Conservation (phyloP, 805 yeast species). For the Saccharomycopsis oosterbeekiorum region DNA sequence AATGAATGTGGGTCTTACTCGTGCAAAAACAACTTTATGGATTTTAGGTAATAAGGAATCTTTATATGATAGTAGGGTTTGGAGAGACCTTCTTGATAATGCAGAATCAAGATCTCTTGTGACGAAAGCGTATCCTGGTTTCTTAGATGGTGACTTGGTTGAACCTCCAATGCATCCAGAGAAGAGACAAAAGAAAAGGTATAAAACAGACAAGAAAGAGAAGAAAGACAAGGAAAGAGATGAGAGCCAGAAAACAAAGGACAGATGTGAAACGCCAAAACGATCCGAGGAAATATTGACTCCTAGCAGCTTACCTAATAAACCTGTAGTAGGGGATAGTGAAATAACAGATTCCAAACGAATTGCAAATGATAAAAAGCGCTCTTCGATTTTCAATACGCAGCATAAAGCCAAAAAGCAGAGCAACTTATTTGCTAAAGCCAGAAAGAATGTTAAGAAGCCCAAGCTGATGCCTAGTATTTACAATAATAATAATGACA, state of each 20-base stretch:
- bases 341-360: neutral
- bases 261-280: neutral
- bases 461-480: conserved; percentile 7
- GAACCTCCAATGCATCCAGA: neutral
- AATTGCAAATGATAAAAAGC: neutral
- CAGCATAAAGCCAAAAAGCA: neutral
- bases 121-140: conserved; percentile 15
- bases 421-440: neutral
- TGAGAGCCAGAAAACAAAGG: neutral
- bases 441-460: neutral
- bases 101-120: conserved; percentile 40
- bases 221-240: too few relatives aligned
- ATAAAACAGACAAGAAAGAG: neutral
- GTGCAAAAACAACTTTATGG: conserved; percentile 91
- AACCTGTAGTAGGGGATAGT: neutral
- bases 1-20: conserved; percentile 94
- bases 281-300: neutral
- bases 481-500: conserved; percentile 3
- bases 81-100: conserved; percentile 62
- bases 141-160: conserved; percentile 3
- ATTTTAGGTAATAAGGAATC: conserved; percentile 74
- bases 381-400: neutral
- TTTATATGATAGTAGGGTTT: conserved; percentile 52
- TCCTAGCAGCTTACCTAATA: neutral
- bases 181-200: neutral